Conservation (phyloP, 129 eudicot species). For the Pulicaria dysenterica region DNA sequence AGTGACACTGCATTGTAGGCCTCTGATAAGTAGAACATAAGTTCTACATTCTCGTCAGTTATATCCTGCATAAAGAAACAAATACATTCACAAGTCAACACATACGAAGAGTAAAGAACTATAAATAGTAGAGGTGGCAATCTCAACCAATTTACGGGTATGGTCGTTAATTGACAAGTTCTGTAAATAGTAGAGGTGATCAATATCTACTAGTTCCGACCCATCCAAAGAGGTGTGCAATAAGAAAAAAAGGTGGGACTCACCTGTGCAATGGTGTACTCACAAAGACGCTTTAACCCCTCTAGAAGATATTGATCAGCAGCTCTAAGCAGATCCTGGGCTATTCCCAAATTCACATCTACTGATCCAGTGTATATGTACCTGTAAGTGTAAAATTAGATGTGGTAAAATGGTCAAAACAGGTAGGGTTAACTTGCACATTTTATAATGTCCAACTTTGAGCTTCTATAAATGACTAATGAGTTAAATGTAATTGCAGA, state of each 20-base stretch:
- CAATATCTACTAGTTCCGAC: background rate
- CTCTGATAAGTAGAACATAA: constrained; percentile 88
- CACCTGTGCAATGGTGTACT: constrained; percentile 77
- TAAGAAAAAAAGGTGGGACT: constrained; percentile 4
- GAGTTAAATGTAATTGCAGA: background rate
- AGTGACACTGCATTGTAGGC: constrained; percentile 69
- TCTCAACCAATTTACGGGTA: background rate
- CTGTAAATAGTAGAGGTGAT: too few species aligned
- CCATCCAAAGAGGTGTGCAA: background rate
- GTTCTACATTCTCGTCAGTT: constrained; percentile 58
- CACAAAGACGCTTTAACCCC: constrained; percentile 87
- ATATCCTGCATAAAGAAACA: constrained; percentile 50
- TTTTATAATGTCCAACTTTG: background rate
- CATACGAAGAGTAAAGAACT: too few species aligned
- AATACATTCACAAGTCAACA: background rate
- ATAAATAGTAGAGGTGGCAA: background rate
- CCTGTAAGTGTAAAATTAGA: constrained; percentile 46
- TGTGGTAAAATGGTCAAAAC: background rate
- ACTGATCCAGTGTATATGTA: constrained; percentile 89
- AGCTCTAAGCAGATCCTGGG: constrained; percentile 81
- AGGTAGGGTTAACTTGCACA: background rate
- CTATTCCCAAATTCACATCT: constrained; percentile 58
- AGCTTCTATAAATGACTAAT: background rate
- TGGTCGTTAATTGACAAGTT: background rate
- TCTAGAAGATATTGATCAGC: constrained; percentile 87